Conservation (phyloP, 1,284 basidiomycete genomes). For the Singerocomus inundabilis region DNA sequence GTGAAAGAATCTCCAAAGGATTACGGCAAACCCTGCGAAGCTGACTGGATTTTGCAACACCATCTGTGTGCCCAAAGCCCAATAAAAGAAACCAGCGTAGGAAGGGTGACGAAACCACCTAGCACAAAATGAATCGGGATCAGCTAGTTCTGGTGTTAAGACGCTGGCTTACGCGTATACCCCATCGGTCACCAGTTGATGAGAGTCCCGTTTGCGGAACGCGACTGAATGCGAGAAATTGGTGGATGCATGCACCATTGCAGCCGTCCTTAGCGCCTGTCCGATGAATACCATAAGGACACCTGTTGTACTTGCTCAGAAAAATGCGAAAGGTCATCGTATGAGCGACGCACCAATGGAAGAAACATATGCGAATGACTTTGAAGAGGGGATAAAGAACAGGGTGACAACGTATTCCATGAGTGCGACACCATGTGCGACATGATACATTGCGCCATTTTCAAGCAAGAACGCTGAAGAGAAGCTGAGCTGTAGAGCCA, state of each 20-base stretch:
- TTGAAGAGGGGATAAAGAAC: slow-evolving; percentile 63
- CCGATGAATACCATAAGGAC: slow-evolving; percentile 64
- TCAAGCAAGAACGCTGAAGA: slow-evolving; percentile 87
- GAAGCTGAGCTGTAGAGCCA: background rate
- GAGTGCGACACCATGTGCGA: slow-evolving; percentile 80
- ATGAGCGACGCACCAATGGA: slow-evolving; percentile 47
- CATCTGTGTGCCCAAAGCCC: slow-evolving; percentile 95
- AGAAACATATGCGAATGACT: slow-evolving; percentile 54
- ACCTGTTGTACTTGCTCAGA: slow-evolving; percentile 43
- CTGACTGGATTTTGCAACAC: slow-evolving; percentile 85
- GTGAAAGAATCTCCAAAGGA: slow-evolving; percentile 88
- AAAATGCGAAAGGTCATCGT: background rate
- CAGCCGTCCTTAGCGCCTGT: slow-evolving; percentile 79
- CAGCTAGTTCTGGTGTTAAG: background rate
- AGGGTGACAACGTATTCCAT: slow-evolving; percentile 77
- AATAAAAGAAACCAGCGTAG: slow-evolving; percentile 97
- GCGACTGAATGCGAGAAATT: slow-evolving; percentile 93
- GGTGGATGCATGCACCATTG: slow-evolving; percentile 93
- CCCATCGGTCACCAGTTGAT: slow-evolving; percentile 83
- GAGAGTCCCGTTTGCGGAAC: slow-evolving; percentile 66
- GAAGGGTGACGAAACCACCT: slow-evolving; percentile 95
- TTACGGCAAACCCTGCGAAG: slow-evolving; percentile 57
- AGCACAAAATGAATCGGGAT: slow-evolving; percentile 3
- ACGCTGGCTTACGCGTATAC: slow-evolving; percentile 71
- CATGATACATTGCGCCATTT: slow-evolving; percentile 84